A percentile compares a stretch with the other conserved stretches of the same genome.
Evolutionary conservation across 176 grass and related monocot species (phyloP).

Genomic region (barley (Hordeum vulgare)): MorexV3_pseudomolecules_assembly NC_058518.1:10238521-10239020

Average conservation of each 20-base stretch:
- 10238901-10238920: neutral
- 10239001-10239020: neutral
- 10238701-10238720: neutral
- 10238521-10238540: neutral
- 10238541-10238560: neutral
- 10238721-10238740: neutral
- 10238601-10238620: neutral
- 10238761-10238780: no score
- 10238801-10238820: neutral
- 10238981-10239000: neutral
- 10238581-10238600: neutral
- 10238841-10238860: neutral
- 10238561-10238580: neutral
- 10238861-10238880: neutral
- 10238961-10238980: neutral
- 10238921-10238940: neutral
- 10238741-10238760: no score
- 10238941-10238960: accelerated
- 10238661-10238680: neutral
- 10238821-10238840: neutral
- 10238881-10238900: neutral
- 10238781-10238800: no score
- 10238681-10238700: neutral
- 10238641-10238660: neutral
- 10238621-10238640: neutral